Base-by-base conservation (phyloP, 2,329 filamentous ascomycete genomes). In the Aspergillus fumigatus region DNA sequence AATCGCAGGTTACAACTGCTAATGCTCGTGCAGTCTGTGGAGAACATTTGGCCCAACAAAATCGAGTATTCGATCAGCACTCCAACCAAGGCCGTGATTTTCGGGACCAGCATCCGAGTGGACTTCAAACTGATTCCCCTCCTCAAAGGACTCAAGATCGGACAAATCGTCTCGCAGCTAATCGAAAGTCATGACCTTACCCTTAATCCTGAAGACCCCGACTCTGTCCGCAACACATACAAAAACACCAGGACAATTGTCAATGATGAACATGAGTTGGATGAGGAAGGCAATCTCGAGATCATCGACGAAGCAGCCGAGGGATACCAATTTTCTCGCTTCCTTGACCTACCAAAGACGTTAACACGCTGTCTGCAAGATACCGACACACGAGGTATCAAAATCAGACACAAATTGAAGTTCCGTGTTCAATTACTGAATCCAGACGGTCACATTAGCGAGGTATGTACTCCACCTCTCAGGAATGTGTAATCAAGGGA, bases 41-140 rank as follows among this genome's bases (percentile, higher is more conserved):
- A 97, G 74, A 97, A 97, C 69, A 89, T 96, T 61, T 99, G 94
- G 94, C 89, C 92, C 5, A 94, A 96, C 78, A 99, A 99, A 79
- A 84, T 97, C 65, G 90, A 96, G 72, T 99, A 99, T 77, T 93
- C 91, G 29, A 92, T 99, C 61, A 86, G 90, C 56, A 90, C 96
- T 10, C 93, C 94, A 0, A 92, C 91, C 68, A 97, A 97, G 77
- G 94, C 94, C 1, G 88, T 96, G 53, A 89, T 96, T 19, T 96
- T 97, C 67, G 94, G 94, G 51, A 95, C 90, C n/a, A 82, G 83
- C 23, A 86, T 97, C 50, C 85, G 87, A 1, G 82, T 96, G 58
- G 87, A 96, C 65, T 93, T 97, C 77, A 86, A 89, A 60, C 86
- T 97, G 60, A 90, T 92, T 1, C 92, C 93, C 0, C 79, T 97